Conservation (phyloP, 2,329 filamentous ascomycete genomes). For the Amauroascus niger region DNA sequence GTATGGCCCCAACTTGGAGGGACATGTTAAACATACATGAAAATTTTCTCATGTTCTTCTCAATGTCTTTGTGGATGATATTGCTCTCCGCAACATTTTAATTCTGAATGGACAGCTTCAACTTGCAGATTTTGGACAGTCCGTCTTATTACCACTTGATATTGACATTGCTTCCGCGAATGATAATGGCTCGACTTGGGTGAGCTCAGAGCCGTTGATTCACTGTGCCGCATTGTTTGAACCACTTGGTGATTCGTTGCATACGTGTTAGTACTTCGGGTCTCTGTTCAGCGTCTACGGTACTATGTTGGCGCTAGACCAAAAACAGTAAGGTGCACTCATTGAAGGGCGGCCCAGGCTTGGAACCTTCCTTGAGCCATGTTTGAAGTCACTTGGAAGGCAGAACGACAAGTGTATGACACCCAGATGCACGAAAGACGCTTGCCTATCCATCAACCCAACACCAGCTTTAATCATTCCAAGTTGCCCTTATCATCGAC, state of each 20-base stretch:
- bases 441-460: background rate
- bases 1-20: background rate
- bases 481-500: background rate
- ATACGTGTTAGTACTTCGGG: no score
- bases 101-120: slow-evolving; percentile 6
- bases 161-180: slow-evolving; percentile 9
- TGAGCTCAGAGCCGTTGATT: no score
- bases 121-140: slow-evolving; percentile 14
- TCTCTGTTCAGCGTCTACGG: no score
- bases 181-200: slow-evolving; percentile 11
- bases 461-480: background rate
- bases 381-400: background rate
- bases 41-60: slow-evolving; percentile 14
- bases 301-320: background rate
- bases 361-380: no score
- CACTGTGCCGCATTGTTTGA: no score
- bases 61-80: slow-evolving; percentile 17
- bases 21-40: background rate
- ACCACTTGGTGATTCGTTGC: no score
- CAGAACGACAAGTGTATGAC: background rate
- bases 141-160: slow-evolving; percentile 13
- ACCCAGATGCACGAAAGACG: background rate
- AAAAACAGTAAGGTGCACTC: background rate
- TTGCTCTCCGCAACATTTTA: slow-evolving; percentile 18
- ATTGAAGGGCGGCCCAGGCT: no score